phyloP scores from a whole-genome alignment of 768 basidiomycete species.

The Infundibulicybe gibba region DNA sequence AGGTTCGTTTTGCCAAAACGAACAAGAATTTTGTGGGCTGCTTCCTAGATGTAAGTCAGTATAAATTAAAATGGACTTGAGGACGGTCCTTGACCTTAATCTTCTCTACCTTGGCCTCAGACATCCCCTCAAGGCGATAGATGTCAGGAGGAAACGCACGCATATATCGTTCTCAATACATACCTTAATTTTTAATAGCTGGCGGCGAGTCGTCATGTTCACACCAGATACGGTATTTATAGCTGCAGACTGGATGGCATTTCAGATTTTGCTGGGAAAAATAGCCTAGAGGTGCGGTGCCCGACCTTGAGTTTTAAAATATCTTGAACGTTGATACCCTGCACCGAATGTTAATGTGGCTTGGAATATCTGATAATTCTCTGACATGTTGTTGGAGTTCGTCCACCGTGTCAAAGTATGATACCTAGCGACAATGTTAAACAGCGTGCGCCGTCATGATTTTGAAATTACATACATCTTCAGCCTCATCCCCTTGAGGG shows the following conservation, averaged over 20 bases:
- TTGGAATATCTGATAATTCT: not conserved
- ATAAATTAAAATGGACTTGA: not conserved
- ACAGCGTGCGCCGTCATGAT: not conserved
- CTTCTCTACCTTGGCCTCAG: conserved; percentile 97
- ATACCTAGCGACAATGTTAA: conserved; percentile 30
- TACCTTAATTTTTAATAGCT: conserved; percentile 93
- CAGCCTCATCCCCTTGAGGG: conserved; percentile 38
- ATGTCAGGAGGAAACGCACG: conserved; percentile 3
- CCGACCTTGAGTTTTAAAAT: conserved; percentile 86
- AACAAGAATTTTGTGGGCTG: conserved; percentile 83
- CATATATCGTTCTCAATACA: conserved; percentile 13
- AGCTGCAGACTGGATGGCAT: conserved; percentile 55
- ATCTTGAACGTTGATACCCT: conserved; percentile 97
- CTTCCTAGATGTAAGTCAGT: conserved; percentile 57
- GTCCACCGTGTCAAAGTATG: conserved; percentile 77
- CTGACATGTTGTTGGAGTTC: conserved; percentile 78
- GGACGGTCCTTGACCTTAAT: conserved; percentile 59
- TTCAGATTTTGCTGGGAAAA: not conserved
- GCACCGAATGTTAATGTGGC: conserved; percentile 1
- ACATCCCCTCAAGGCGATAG: conserved; percentile 66
- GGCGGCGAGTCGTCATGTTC: conserved; percentile 86
- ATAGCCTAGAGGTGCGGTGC: no score
- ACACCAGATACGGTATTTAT: conserved; percentile 86
- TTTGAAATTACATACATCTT: conserved; percentile 25
- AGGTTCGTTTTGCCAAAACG: conserved; percentile 8